phyloP scores from a whole-genome alignment of 306 rosid genomes.

The Dicorynia guianensis region DNA sequence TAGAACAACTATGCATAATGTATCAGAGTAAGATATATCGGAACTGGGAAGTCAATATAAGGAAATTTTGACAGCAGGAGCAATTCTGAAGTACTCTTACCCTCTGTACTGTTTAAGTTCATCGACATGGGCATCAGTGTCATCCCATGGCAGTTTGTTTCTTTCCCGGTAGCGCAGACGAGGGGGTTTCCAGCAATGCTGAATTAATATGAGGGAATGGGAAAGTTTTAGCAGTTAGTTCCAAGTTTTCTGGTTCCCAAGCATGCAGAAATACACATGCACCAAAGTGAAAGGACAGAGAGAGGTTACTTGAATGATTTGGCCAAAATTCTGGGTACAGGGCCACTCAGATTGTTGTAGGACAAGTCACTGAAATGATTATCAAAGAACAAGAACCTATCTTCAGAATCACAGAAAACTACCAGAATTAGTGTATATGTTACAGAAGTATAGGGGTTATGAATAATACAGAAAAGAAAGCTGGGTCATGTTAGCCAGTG shows the following conservation, averaged over 20 bases:
- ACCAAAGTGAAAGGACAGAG: slow-evolving; percentile 21
- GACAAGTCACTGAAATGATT: slow-evolving; percentile 78
- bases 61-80: not conserved
- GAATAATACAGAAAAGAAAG: slow-evolving; percentile 85
- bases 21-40: not conserved
- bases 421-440: slow-evolving; percentile 28
- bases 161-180: slow-evolving; percentile 82
- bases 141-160: slow-evolving; percentile 79
- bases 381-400: slow-evolving; percentile 25
- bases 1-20: slow-evolving; percentile 16
- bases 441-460: slow-evolving; percentile 32
- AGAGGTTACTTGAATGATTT: slow-evolving; percentile 82
- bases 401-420: slow-evolving; percentile 1
- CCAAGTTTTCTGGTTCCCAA: slow-evolving; percentile 25
- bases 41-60: slow-evolving; percentile 5
- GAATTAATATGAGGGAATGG: slow-evolving; percentile 39
- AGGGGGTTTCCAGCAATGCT: slow-evolving; percentile 93
- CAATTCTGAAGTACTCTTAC: slow-evolving; percentile 46
- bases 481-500: slow-evolving; percentile 88
- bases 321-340: slow-evolving; percentile 87
- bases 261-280: slow-evolving; percentile 23
- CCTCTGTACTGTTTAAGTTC: slow-evolving; percentile 75
- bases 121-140: slow-evolving; percentile 89
- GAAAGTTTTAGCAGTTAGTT: slow-evolving; percentile 5
- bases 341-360: slow-evolving; percentile 87